Evolutionary conservation across 495 filamentous ascomycete genomes (phyloP), one percentile per base, ranked within the genome.

Genomic region (Monascus purpureus): DNA sequence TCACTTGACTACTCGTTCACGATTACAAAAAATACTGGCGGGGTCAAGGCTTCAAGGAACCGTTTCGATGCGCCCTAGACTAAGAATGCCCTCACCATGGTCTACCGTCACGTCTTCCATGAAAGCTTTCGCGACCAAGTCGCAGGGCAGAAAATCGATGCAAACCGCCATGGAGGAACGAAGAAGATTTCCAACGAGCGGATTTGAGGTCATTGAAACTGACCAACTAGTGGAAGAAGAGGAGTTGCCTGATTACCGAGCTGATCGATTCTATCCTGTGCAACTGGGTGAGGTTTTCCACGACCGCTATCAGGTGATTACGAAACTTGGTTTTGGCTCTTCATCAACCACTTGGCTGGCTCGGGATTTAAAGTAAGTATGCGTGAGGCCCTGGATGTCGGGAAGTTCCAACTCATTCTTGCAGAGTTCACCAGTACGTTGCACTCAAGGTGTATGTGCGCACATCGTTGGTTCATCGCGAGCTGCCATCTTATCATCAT

Each of bases 251-350:
- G 50, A 55, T 43, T 67, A 65, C 40, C 25, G 41, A 22, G 40
- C 52, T 11, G 41, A 52, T 28, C 52, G 56, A 31, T 71, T 62
- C 49, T 73, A 63, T 48, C 66, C 66, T 6, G 63, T 62, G 28
- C 45, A 43, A 35, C 57, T 70, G 25, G 65, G 65, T 25, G 56
- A 71, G 31, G 33, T 67, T 16, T 48, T 67, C 32, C 34, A 52
- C 32, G 50, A 52, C 16, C 57, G 54, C 26, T 74, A 70, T 41
- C 60, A 70, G 43, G 46, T 65, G 31, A 32, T 70, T n/a, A 57
- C 59, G 20, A 74, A 74, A 46, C 54, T 72, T 19, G 67, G 69
- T 12, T 72, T 55, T 42, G 66, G 68, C 22, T 41, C 57, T 9
- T 53, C 42, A 16, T 72, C 68, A 7, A 72, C 68, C 2, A 65